Percentiles rank a stretch among this genome's conserved stretches.
phyloP scores from a whole-genome alignment of 2,329 filamentous ascomycete species.

The Fusarium citri region DNA sequence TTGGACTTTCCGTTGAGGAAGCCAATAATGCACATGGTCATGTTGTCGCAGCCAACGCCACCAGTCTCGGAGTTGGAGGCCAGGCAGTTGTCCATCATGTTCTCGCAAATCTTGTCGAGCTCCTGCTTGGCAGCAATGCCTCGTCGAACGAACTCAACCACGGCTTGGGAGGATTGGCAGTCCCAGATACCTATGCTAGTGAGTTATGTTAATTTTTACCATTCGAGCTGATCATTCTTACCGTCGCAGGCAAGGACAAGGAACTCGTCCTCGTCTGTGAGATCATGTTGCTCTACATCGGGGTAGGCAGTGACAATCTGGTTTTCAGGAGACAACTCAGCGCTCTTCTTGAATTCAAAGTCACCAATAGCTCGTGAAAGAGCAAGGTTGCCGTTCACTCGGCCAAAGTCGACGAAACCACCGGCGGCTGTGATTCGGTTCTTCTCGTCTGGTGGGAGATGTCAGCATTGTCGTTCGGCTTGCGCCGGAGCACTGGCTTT shows the following conservation, averaged over 20 bases:
- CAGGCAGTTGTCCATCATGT: constrained; percentile 99
- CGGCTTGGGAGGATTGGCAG: constrained; percentile 97
- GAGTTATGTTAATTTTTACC: constrained; percentile 36
- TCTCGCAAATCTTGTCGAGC: constrained; percentile 94
- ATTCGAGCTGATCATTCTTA: constrained; percentile 58
- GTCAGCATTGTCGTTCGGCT: constrained; percentile 29
- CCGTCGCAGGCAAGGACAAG: constrained; percentile 92
- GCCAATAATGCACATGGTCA: constrained; percentile 95
- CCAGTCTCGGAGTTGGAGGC: constrained; percentile 98
- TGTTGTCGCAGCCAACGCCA: constrained; percentile 98
- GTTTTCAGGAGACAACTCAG: constrained; percentile 95
- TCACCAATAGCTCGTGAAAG: constrained; percentile 97
- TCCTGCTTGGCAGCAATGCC: constrained; percentile 97
- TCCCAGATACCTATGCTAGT: constrained; percentile 89
- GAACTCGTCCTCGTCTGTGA: constrained; percentile 95
- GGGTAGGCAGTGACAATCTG: constrained; percentile 98
- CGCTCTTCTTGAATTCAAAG: constrained; percentile 99
- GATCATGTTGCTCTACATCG: constrained; percentile 90
- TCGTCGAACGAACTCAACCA: constrained; percentile 95
- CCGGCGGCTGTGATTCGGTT: constrained; percentile 94
- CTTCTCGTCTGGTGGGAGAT: constrained; percentile 78
- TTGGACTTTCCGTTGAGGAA: constrained; percentile 91
- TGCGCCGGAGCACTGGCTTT: constrained; percentile 25
- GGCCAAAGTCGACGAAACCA: constrained; percentile 97
- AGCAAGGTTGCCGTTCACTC: constrained; percentile 97